Evolutionary conservation across 257 asterid genomes (phyloP).

Genomic region (Mitragyna speciosa): DNA sequence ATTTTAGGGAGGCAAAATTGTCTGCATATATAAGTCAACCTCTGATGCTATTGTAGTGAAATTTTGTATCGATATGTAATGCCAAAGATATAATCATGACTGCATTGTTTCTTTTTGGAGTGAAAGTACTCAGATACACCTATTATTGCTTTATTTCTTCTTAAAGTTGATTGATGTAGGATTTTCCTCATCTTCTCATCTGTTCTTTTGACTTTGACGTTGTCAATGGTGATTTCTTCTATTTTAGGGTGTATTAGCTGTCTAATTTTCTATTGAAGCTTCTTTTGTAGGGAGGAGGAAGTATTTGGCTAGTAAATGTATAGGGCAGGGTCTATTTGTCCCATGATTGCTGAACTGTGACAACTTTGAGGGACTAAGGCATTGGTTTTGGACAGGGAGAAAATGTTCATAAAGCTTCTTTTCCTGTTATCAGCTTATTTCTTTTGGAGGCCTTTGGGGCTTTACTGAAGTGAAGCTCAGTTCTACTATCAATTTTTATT

Average conservation of each 20-base stretch:
- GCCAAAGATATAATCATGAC: neutral
- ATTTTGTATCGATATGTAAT: neutral
- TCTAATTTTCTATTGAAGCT: neutral
- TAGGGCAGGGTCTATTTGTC: neutral
- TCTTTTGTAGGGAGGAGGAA: neutral
- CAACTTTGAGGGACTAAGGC: neutral
- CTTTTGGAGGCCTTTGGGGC: neutral
- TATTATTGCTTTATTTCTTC: neutral
- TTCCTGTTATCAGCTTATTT: neutral
- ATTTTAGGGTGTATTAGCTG: neutral
- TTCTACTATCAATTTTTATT: neutral
- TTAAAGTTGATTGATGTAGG: neutral
- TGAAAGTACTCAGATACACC: no score
- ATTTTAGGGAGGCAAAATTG: no score
- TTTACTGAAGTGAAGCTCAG: neutral
- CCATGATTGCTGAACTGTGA: neutral
- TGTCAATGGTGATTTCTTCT: neutral
- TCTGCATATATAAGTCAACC: neutral
- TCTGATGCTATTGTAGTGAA: neutral
- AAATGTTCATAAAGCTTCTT: neutral
- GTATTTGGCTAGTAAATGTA: neutral
- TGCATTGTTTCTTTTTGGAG: no score
- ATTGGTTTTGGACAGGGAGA: neutral
- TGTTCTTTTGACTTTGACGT: neutral
- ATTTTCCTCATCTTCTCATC: neutral